phyloP scores from a whole-genome alignment of 2,329 filamentous ascomycete species.

The Beauveria sp. region DNA sequence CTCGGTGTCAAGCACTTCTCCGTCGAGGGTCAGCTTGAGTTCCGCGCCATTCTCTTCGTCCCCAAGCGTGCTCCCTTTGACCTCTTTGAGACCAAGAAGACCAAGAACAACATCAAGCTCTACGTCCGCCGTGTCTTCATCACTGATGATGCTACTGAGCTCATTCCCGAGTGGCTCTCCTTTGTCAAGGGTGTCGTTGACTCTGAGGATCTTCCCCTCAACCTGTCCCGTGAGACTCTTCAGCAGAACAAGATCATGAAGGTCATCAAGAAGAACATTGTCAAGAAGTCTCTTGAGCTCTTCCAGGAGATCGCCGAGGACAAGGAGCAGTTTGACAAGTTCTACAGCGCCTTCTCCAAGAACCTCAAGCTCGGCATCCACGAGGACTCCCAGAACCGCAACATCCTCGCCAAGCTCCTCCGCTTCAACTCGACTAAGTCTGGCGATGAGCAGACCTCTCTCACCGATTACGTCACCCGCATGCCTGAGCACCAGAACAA shows the following conservation, averaged over 20 bases:
- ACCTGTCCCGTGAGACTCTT: slow-evolving; percentile 98
- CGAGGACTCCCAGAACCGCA: slow-evolving; percentile 98
- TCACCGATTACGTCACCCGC: slow-evolving; percentile 95
- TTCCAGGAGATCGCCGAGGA: slow-evolving; percentile 99
- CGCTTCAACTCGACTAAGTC: slow-evolving; percentile 99
- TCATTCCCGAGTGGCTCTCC: slow-evolving; percentile 98
- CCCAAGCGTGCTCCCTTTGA: slow-evolving; percentile 99
- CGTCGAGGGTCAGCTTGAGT: slow-evolving; percentile 99
- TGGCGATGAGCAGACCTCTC: slow-evolving; percentile 88
- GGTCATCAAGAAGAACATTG: slow-evolving; percentile 99
- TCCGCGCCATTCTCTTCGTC: slow-evolving; percentile 98
- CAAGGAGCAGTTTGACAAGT: slow-evolving; percentile 99
- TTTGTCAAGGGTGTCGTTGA: slow-evolving; percentile 99
- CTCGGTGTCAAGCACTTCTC: slow-evolving; percentile 99
- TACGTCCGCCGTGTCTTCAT: slow-evolving; percentile 99
- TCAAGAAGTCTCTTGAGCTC: slow-evolving; percentile 99
- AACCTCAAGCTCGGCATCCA: slow-evolving; percentile 99
- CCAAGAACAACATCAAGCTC: slow-evolving; percentile 99
- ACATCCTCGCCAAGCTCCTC: slow-evolving; percentile 89
- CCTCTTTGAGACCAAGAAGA: slow-evolving; percentile 99
- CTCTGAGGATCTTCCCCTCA: slow-evolving; percentile 98
- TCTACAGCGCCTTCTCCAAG: slow-evolving; percentile 99
- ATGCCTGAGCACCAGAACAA: slow-evolving; percentile 99
- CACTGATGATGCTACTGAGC: slow-evolving; percentile 97
- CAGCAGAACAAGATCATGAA: slow-evolving; percentile 99